Percentiles rank a stretch among this genome's conserved stretches.
phyloP scores from a whole-genome alignment of 805 yeast species.

The Tanozyma kutaoensis region DNA sequence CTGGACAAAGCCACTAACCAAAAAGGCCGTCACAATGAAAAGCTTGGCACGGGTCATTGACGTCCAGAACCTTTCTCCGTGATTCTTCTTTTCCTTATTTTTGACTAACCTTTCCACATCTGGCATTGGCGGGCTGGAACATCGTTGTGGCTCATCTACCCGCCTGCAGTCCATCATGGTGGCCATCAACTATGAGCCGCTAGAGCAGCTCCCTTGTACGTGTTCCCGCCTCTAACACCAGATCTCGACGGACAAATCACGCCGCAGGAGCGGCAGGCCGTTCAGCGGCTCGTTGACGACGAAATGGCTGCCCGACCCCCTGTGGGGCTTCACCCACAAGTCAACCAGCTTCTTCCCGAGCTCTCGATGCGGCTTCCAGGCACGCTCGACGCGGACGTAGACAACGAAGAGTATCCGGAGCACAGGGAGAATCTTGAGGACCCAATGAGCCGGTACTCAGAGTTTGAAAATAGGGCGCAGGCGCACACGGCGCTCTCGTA shows the following conservation, averaged over 20 bases:
- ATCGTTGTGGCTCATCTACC: too few relatives aligned
- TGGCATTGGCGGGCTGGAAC: too few relatives aligned
- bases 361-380: slow-evolving; percentile 3
- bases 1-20: too few relatives aligned
- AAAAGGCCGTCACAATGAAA: too few relatives aligned
- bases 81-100: too few relatives aligned
- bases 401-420: slow-evolving; percentile 15
- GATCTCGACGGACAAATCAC: slow-evolving; percentile 22
- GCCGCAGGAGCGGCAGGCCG: slow-evolving; percentile 19
- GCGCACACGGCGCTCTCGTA: slow-evolving; percentile 27
- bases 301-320: slow-evolving; percentile 9
- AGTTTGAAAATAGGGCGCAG: slow-evolving; percentile 6
- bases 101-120: too few relatives aligned
- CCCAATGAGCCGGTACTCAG: slow-evolving; percentile 10
- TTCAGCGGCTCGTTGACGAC: slow-evolving; percentile 18
- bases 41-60: too few relatives aligned
- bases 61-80: too few relatives aligned
- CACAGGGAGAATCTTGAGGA: slow-evolving; percentile 10
- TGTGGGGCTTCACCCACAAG: slow-evolving; percentile 5
- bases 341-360: slow-evolving; percentile 7
- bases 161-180: too few relatives aligned
- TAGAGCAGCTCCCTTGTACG: slow-evolving; percentile 30
- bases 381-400: slow-evolving; percentile 7
- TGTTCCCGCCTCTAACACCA: slow-evolving; percentile 6
- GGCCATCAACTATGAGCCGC: too few relatives aligned